Evolutionary conservation across 2,329 filamentous ascomycete species (phyloP), one percentile per base, ranked within the genome.

Genomic region (Delphinella strobiligena): DNA sequence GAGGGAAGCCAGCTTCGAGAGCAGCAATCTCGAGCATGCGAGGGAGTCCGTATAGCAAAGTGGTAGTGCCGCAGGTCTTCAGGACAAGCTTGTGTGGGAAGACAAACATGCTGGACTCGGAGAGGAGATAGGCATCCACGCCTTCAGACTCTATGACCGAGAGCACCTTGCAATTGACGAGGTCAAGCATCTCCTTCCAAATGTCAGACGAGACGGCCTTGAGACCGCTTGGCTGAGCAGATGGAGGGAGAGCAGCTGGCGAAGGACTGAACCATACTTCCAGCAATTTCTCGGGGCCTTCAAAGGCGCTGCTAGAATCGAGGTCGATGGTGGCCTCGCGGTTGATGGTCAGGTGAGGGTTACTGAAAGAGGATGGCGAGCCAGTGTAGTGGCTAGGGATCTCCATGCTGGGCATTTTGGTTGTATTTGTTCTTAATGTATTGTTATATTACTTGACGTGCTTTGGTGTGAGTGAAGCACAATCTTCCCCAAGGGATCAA

Each of bases 31-130:
- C 86, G 39, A 98, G 72, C 61, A 98, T 81, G 50, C 86, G 85
- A 50, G 86, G 85, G 34, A 98, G 73, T 15, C 91, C 91, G 35
- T 83, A 80, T 5, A 98, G 75, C 38, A 98, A 69, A 2, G 91
- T 98, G 11, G 91, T 98, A 17, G 91, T 98, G 45, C 91, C 91
- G 55, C 91, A 98, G 5, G 91, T 98, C 75, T 98, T 98, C 50
- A 98, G 71, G 45, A 98, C 94, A 48, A 98, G 75, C 72, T 98
- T 98, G 75, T 98, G 91, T n/a, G 88, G 87, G 63, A 94, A 98
- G 52, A 98, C 86, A 60, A 98, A 98, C 88, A 98, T 94, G 82
- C 91, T 96, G 31, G 91, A 96, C 67, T 98, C 91, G 47, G 91
- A 98, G 41, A 98, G 73, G 5, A 98, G 77, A 59, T 98, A 98